Evolutionary conservation across 345 rosid genomes (phyloP).

Genomic region (Geranium rotundifolium): DNA sequence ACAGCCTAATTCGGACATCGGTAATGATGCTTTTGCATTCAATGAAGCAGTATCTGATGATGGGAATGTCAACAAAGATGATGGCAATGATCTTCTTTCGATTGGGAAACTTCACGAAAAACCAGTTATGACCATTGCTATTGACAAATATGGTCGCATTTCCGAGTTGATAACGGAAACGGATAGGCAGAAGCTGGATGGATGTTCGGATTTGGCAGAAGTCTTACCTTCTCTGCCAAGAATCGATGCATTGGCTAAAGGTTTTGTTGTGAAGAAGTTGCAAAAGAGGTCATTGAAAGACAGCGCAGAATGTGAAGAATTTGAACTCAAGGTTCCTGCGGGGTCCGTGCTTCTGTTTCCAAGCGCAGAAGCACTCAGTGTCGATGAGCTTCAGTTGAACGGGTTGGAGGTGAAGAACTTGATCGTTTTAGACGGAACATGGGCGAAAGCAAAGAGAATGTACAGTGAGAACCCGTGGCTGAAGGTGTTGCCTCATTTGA

Average conservation of each 20-base stretch:
- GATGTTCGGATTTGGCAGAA: constrained; percentile 23
- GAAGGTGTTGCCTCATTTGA: constrained; percentile 64
- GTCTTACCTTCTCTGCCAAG: constrained; percentile 30
- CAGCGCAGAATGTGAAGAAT: constrained; percentile 38
- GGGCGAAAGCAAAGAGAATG: constrained; percentile 73
- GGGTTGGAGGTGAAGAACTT: constrained; percentile 42
- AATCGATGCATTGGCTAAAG: constrained; percentile 37
- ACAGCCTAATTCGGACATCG: no score
- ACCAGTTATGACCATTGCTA: constrained; percentile 17
- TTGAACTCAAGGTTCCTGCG: constrained; percentile 38
- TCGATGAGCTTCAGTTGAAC: constrained; percentile 33
- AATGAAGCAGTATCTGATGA: constrained; percentile 1
- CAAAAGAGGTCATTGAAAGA: constrained; percentile 11
- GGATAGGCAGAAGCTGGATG: constrained; percentile 20
- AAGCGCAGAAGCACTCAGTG: constrained; percentile 33
- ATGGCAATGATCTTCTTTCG: not conserved
- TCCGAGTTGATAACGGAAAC: not conserved
- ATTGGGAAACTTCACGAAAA: constrained; percentile 4
- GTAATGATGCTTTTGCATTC: no score
- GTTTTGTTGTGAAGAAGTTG: constrained; percentile 48
- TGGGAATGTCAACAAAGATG: not conserved
- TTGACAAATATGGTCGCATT: constrained; percentile 37
- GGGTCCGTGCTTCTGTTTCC: constrained; percentile 69
- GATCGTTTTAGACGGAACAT: constrained; percentile 81
- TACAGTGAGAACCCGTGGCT: constrained; percentile 85